phyloP scores from a whole-genome alignment of 441 rosid genomes.

The Brassica balearica region DNA sequence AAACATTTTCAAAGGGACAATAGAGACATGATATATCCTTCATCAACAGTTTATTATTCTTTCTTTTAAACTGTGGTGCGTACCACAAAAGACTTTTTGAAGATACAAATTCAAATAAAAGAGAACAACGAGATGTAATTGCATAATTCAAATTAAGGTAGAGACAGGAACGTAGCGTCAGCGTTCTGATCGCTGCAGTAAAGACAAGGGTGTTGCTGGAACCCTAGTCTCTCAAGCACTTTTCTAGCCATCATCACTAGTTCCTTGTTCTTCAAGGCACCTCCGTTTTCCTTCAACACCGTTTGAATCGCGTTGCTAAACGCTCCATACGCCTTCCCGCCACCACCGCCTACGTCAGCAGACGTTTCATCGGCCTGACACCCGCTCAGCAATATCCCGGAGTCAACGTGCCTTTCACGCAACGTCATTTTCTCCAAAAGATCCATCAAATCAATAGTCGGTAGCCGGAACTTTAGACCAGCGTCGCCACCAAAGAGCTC shows the following conservation, averaged over 20 bases:
- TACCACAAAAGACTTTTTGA: background rate
- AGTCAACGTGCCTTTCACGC: slow-evolving; percentile 62
- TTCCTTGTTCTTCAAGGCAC: slow-evolving; percentile 60
- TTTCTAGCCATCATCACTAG: slow-evolving; percentile 69
- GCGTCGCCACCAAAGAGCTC: slow-evolving; percentile 59
- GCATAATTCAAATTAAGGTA: slow-evolving; percentile 18
- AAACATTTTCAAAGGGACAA: too few relatives aligned
- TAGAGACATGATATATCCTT: too few relatives aligned
- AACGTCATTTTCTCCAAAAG: slow-evolving; percentile 55
- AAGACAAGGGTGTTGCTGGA: slow-evolving; percentile 89
- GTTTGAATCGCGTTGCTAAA: slow-evolving; percentile 86
- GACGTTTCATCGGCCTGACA: slow-evolving; percentile 95
- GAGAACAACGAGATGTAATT: background rate
- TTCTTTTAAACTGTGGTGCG: too few relatives aligned
- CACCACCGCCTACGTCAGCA: slow-evolving; percentile 81
- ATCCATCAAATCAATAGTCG: slow-evolving; percentile 38
- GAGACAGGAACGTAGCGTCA: slow-evolving; percentile 51
- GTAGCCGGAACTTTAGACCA: slow-evolving; percentile 55
- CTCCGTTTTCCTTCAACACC: slow-evolving; percentile 60
- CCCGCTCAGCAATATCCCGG: slow-evolving; percentile 83
- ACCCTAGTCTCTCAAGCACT: slow-evolving; percentile 70
- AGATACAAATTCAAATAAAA: slow-evolving; percentile 5
- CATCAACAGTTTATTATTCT: too few relatives aligned
- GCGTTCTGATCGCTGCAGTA: slow-evolving; percentile 67
- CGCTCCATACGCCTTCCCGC: slow-evolving; percentile 81